These are phyloP conservation scores for Ramaria sp. DNA, from an alignment of 768 basidiomycete species.

Conservation along the genomic window DNA sequence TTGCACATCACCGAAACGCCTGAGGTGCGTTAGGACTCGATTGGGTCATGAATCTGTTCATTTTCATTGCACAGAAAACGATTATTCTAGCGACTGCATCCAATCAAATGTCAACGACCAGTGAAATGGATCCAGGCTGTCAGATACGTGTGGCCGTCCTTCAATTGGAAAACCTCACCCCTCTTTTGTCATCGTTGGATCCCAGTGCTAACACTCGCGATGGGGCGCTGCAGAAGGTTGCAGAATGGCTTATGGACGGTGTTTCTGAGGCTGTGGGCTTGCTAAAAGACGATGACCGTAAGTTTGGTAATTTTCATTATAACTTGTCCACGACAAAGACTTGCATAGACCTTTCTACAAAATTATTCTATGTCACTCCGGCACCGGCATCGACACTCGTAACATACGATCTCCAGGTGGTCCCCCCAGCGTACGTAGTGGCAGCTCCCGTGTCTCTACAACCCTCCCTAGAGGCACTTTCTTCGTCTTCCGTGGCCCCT, in stretches of 20 bases:
- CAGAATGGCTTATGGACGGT: slow-evolving; percentile 46
- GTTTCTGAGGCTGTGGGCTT: slow-evolving; percentile 34
- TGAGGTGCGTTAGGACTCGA: slow-evolving; percentile 17
- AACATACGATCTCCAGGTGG: slow-evolving; percentile 18
- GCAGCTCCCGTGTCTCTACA: slow-evolving; percentile 6
- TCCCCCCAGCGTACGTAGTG: slow-evolving; percentile 8
- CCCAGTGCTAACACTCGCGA: slow-evolving; percentile 11
- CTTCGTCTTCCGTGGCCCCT: background rate
- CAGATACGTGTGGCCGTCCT: slow-evolving; percentile 13
- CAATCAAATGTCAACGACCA: slow-evolving; percentile 1
- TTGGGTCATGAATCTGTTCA: background rate
- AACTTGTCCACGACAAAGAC: background rate
- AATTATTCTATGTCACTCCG: slow-evolving; percentile 31
- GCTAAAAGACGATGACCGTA: slow-evolving; percentile 37
- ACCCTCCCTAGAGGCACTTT: slow-evolving; percentile 3
- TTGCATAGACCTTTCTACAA: slow-evolving; percentile 14
- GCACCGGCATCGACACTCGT: slow-evolving; percentile 30
- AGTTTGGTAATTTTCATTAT: slow-evolving; percentile 11
- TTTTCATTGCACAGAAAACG: slow-evolving; percentile 5
- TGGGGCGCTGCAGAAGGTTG: slow-evolving; percentile 33
- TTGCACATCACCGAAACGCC: slow-evolving; percentile 19
- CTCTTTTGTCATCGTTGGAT: background rate
- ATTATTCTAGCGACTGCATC: slow-evolving; percentile 12
- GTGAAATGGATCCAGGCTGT: background rate
- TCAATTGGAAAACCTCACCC: slow-evolving; percentile 7